phyloP scores from a whole-genome alignment of 495 filamentous ascomycete genomes.

The Neurospora sp. region DNA sequence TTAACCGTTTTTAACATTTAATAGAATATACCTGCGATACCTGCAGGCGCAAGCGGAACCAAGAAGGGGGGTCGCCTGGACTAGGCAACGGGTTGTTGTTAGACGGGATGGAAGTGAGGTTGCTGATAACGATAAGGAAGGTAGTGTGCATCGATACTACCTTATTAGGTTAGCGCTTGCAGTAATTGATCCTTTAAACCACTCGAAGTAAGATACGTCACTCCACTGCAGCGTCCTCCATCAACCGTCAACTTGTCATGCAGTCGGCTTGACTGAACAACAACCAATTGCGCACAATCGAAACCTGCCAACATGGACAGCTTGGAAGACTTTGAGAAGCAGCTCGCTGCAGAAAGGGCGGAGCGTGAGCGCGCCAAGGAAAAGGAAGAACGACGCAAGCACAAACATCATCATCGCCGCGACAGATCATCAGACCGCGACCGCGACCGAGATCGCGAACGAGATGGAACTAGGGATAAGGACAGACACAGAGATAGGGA shows the following conservation, averaged over 20 bases:
- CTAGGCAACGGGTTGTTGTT: too few relatives aligned
- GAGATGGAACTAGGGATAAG: slow-evolving; percentile 17
- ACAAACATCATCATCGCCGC: slow-evolving; percentile 34
- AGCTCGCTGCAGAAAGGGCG: slow-evolving; percentile 40
- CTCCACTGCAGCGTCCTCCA: not conserved
- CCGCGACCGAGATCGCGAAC: slow-evolving; percentile 14
- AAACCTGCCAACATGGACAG: slow-evolving; percentile 31
- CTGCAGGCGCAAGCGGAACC: too few relatives aligned
- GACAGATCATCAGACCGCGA: slow-evolving; percentile 32
- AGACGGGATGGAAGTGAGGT: not conserved
- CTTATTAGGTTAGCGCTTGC: not conserved
- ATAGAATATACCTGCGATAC: too few relatives aligned
- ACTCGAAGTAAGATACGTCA: slow-evolving; percentile 6
- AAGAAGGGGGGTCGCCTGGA: too few relatives aligned
- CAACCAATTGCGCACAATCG: slow-evolving; percentile 1
- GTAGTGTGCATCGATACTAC: too few relatives aligned
- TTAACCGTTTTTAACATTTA: too few relatives aligned
- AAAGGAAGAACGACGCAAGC: slow-evolving; percentile 28
- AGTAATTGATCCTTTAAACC: not conserved
- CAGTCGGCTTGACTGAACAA: not conserved
- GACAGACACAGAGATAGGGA: slow-evolving; percentile 23
- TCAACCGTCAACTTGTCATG: not conserved
- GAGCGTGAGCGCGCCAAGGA: slow-evolving; percentile 30
- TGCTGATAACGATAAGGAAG: not conserved
- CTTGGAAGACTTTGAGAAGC: slow-evolving; percentile 46